Percentiles rank a stretch among this genome's conserved stretches.
phyloP scores from a whole-genome alignment of 2,329 filamentous ascomycete genomes.

The Aspergillus uvarum region DNA sequence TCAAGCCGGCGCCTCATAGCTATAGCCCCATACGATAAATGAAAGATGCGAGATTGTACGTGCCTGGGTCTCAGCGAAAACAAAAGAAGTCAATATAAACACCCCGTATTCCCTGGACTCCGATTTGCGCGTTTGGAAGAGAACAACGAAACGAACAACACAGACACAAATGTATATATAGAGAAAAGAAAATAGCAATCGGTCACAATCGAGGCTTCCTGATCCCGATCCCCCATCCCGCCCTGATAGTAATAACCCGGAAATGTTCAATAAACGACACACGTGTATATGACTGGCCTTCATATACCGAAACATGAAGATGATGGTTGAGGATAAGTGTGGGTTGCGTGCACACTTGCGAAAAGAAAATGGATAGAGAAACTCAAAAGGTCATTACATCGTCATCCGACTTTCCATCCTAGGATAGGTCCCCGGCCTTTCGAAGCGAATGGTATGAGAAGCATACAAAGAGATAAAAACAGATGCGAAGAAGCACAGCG shows the following conservation, averaged over 20 bases:
- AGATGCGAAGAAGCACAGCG: conserved; percentile 13
- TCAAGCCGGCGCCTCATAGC: no score
- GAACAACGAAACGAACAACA: background rate
- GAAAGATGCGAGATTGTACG: no score
- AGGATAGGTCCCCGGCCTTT: conserved; percentile 7
- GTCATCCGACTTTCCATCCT: conserved; percentile 23
- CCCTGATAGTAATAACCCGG: background rate
- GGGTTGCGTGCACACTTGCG: background rate
- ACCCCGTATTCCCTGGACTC: background rate
- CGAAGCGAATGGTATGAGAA: conserved; percentile 11
- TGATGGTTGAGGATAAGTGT: background rate
- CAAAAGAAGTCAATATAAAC: background rate
- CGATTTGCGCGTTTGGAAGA: background rate
- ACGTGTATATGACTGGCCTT: background rate
- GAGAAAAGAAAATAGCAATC: background rate
- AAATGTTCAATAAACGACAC: background rate
- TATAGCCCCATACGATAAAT: no score
- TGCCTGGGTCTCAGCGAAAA: no score
- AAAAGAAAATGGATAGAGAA: background rate
- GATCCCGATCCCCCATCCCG: background rate
- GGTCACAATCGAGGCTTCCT: background rate
- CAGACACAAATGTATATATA: conserved; percentile 5
- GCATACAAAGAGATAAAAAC: conserved; percentile 6
- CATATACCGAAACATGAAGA: background rate
- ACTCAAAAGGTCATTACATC: conserved; percentile 32